Evolutionary conservation across 164 flowering plant genomes (phyloP), one percentile per base, ranked within the genome.

Genomic region (Protea cynaroides): DNA sequence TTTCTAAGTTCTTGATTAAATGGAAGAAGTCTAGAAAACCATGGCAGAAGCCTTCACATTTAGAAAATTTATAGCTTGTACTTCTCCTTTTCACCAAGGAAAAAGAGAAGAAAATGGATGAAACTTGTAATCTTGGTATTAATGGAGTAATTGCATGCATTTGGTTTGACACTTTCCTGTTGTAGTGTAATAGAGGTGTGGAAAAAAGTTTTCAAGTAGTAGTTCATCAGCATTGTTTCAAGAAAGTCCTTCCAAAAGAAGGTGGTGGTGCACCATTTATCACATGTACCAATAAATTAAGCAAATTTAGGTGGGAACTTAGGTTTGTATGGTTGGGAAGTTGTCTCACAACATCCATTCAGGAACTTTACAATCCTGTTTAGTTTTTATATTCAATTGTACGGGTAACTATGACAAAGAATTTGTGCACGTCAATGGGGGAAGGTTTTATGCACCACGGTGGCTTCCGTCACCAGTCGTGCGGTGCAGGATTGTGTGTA

Each of bases 161-260:
- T 81, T 79, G 86, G 85, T 78, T 67, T 69, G 86, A 81, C 84
- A 47, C 51, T 12, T 68, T 53, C 40, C 19, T n/a, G 23, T 0
- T 56, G 46, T 60, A 47, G 29, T 38, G n/a, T n/a, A n/a, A n/a
- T n/a, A n/a, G 24, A 24, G 53, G 52, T 29, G 43, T 56, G 65
- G 65, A 15, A 44, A 67, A 56, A 56, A 54, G 36, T 55, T 13
- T 73, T 72, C 38, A 58, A 23, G 56, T 25, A 80, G 79, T 85
- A 66, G 90, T 69, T 85, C 62, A 85, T 68, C 87, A 59, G 72
- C 58, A 50, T 46, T 37, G 22, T 4, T 12, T 51, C 40, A 64
- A 67, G 79, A 60, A 60, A 69, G 21, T 3, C 29, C 52, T 13
- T 44, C 15, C 49, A 23, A 11, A 65, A 2, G 52, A 49, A 0